phyloP scores from a whole-genome alignment of 306 rosid species.

The Begonia fuchsioides region DNA sequence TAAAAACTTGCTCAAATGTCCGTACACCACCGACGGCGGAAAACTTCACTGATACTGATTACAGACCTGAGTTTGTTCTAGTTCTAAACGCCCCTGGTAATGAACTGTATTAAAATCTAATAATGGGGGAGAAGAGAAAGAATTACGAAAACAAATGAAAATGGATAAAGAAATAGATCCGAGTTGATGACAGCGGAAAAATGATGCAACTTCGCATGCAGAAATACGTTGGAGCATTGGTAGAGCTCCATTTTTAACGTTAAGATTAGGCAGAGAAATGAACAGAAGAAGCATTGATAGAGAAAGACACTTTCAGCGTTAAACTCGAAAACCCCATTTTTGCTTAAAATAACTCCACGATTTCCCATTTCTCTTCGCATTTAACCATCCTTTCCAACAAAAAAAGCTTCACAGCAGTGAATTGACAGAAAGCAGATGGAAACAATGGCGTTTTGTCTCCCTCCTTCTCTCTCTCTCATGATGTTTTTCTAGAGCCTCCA shows the following conservation, averaged over 20 bases:
- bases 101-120: background rate
- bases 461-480: conserved; percentile 4
- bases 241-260: background rate
- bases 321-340: conserved; percentile 37
- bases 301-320: conserved; percentile 39
- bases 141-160: background rate
- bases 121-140: background rate
- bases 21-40: too few relatives aligned
- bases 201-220: background rate
- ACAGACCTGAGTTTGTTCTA: too few relatives aligned
- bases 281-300: background rate
- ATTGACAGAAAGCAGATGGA: conserved; percentile 38
- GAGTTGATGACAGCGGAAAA: background rate
- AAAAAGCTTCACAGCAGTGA: conserved; percentile 19
- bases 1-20: background rate
- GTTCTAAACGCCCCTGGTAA: too few relatives aligned
- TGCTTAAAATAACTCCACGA: conserved; percentile 15
- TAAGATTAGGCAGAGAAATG: background rate
- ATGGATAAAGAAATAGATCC: background rate
- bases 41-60: too few relatives aligned
- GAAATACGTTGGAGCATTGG: background rate
- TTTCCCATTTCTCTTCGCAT: conserved; percentile 5
- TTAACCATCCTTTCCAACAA: conserved; percentile 11
- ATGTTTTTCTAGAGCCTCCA: background rate
- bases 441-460: conserved; percentile 12